Conservation (phyloP, 2,329 filamentous ascomycete genomes). For the Cladophialophora exuberans region DNA sequence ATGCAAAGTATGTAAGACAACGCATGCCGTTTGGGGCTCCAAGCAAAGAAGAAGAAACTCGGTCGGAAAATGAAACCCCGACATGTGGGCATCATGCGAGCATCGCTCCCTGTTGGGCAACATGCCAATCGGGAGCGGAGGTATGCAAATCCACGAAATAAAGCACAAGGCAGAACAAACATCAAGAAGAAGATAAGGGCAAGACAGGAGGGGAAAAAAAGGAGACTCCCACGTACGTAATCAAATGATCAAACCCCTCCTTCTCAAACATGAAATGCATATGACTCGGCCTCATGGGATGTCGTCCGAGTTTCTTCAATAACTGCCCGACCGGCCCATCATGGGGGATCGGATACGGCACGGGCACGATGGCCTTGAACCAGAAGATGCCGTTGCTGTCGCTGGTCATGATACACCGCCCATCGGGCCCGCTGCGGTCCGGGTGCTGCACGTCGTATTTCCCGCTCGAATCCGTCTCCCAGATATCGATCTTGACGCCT, state of each 20-base stretch:
- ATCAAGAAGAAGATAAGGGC: constrained; percentile 62
- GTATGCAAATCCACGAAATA: not conserved
- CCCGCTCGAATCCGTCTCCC: constrained; percentile 81
- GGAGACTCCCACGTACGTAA: constrained; percentile 66
- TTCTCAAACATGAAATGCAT: constrained; percentile 91
- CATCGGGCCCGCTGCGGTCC: constrained; percentile 66
- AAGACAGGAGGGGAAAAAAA: constrained; percentile 18
- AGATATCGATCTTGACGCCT: constrained; percentile 76
- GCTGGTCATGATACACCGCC: constrained; percentile 70
- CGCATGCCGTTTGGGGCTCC: too few relatives aligned
- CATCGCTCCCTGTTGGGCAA: too few relatives aligned
- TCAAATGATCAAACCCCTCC: constrained; percentile 74
- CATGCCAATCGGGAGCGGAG: too few relatives aligned
- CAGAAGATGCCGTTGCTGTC: constrained; percentile 77
- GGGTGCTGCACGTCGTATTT: constrained; percentile 81
- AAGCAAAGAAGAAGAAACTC: too few relatives aligned
- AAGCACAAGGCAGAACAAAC: not conserved
- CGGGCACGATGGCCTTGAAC: constrained; percentile 83
- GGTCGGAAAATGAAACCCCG: too few relatives aligned
- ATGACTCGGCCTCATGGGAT: constrained; percentile 76
- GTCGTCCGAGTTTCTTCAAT: constrained; percentile 67
- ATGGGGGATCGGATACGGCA: constrained; percentile 82
- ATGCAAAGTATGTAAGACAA: too few relatives aligned
- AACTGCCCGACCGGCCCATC: constrained; percentile 82
- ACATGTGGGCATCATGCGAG: too few relatives aligned